These are phyloP conservation scores for Entomortierella parvispora DNA, from an alignment of 192 early-diverging fungal genomes.

Conservation along the genomic window DNA sequence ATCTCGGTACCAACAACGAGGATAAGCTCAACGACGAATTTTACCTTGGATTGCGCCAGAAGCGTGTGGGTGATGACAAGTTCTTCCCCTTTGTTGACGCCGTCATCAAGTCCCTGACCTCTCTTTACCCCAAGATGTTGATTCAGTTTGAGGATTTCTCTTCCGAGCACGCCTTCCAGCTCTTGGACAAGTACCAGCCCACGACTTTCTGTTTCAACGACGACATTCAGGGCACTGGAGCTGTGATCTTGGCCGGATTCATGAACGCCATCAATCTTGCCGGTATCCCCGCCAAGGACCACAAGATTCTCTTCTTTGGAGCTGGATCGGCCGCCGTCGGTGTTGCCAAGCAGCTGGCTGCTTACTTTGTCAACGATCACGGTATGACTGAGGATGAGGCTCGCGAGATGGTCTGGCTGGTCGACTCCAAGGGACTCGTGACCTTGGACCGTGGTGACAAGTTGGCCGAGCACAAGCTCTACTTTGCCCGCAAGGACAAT, in stretches of 20 bases:
- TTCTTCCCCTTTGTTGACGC: slow-evolving; percentile 89
- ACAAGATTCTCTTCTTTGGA: slow-evolving; percentile 93
- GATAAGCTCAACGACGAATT: slow-evolving; percentile 86
- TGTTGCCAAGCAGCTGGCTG: slow-evolving; percentile 89
- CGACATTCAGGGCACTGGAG: slow-evolving; percentile 94
- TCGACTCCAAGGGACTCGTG: slow-evolving; percentile 93
- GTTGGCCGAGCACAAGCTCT: slow-evolving; percentile 83
- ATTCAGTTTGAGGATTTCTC: slow-evolving; percentile 99
- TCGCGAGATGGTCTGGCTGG: slow-evolving; percentile 80
- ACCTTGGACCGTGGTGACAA: slow-evolving; percentile 89
- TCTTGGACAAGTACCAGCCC: slow-evolving; percentile 82
- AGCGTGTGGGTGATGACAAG: slow-evolving; percentile 69
- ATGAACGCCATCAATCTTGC: slow-evolving; percentile 84
- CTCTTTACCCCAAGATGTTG: slow-evolving; percentile 81
- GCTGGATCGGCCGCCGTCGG: slow-evolving; percentile 96
- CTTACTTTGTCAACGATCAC: slow-evolving; percentile 83
- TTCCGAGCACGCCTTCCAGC: slow-evolving; percentile 89
- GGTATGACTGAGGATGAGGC: slow-evolving; percentile 78
- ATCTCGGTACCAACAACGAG: slow-evolving; percentile 92
- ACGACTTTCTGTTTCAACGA: slow-evolving; percentile 93
- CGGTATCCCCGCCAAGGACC: slow-evolving; percentile 74
- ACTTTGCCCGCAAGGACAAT: slow-evolving; percentile 91
- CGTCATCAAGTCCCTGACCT: slow-evolving; percentile 75
- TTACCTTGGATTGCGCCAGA: slow-evolving; percentile 84
- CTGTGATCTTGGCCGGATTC: slow-evolving; percentile 92